A percentile compares a stretch with the other conserved stretches of the same genome.
These are phyloP conservation scores for Cenchrus purpureus DNA, from an alignment of 176 grass and related monocot species.

Conservation along the genomic window DNA sequence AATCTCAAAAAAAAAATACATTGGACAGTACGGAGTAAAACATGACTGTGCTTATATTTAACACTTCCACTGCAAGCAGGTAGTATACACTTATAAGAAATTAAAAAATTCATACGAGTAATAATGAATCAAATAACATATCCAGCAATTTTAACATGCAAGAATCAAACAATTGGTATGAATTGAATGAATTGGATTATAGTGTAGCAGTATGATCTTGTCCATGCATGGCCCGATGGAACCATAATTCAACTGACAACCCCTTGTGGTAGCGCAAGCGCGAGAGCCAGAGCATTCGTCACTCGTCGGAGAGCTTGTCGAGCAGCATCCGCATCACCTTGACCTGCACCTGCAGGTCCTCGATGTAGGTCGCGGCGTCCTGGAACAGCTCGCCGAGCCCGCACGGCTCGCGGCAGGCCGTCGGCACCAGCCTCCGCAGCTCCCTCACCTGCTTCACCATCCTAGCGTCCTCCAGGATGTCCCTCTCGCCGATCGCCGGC, in stretches of 20 bases:
- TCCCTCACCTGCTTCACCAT: constrained; percentile 53
- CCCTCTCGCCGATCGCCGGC: constrained; percentile 33
- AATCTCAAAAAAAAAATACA: not conserved
- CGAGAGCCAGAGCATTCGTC: not conserved
- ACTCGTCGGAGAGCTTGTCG: constrained; percentile 53
- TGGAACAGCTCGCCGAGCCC: constrained; percentile 56
- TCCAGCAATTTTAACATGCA: not conserved
- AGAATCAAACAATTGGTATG: constrained; percentile 18
- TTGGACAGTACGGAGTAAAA: not conserved
- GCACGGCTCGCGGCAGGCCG: constrained; percentile 36
- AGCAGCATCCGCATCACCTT: constrained; percentile 57
- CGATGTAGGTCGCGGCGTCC: constrained; percentile 50
- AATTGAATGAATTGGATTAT: constrained; percentile 28
- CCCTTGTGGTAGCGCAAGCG: not conserved
- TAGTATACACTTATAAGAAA: too few relatives aligned
- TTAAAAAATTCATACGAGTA: not conserved
- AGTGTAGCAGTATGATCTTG: not conserved
- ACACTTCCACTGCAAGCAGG: not conserved
- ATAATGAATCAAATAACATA: constrained; percentile 33
- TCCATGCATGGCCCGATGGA: not conserved
- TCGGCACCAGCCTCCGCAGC: constrained; percentile 58
- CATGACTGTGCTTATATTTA: not conserved
- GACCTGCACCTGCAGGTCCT: constrained; percentile 50
- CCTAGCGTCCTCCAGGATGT: constrained; percentile 31
- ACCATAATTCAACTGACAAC: constrained; percentile 7